These are phyloP conservation scores for Tolypocladium amazonense DNA, from an alignment of 2,329 filamentous ascomycete genomes.

Conservation along the genomic window DNA sequence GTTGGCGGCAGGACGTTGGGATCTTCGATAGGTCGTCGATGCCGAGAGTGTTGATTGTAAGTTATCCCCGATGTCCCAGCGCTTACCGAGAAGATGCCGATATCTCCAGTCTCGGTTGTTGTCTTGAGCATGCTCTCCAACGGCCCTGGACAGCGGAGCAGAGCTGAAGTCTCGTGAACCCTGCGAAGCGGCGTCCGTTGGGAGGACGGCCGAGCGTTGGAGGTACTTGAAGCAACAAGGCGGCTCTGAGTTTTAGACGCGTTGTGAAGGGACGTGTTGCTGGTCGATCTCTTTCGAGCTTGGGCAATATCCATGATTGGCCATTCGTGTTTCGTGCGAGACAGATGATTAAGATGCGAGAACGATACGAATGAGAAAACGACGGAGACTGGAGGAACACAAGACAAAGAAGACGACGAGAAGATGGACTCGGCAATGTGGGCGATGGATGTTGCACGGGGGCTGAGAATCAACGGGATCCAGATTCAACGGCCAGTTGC, in stretches of 20 bases:
- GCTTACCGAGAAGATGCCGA: slow-evolving; percentile 47
- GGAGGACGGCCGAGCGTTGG: slow-evolving; percentile 11
- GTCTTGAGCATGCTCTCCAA: slow-evolving; percentile 57
- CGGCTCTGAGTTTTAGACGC: slow-evolving; percentile 17
- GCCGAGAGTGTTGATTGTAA: slow-evolving; percentile 16
- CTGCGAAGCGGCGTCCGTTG: slow-evolving; percentile 29
- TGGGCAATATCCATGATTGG: slow-evolving; percentile 18
- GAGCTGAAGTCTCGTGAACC: slow-evolving; percentile 29
- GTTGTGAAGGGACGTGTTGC: slow-evolving; percentile 27
- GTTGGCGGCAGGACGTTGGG: slow-evolving; percentile 12
- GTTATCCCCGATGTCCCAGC: slow-evolving; percentile 17
- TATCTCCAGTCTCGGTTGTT: slow-evolving; percentile 56
- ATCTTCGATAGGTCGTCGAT: slow-evolving; percentile 19
- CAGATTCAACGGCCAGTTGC: not conserved
- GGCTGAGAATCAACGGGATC: not conserved
- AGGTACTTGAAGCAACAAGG: slow-evolving; percentile 3
- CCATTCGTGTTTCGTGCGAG: not conserved
- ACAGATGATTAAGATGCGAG: slow-evolving; percentile 1
- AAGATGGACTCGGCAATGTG: not conserved
- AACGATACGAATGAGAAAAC: slow-evolving; percentile 1
- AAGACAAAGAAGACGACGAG: not conserved
- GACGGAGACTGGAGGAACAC: not conserved
- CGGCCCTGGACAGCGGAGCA: slow-evolving; percentile 39
- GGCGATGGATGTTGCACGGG: not conserved
- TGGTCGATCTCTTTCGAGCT: slow-evolving; percentile 22